Evolutionary conservation across 495 filamentous ascomycete species (phyloP).

Genomic region (Daldinia grandis): DNA sequence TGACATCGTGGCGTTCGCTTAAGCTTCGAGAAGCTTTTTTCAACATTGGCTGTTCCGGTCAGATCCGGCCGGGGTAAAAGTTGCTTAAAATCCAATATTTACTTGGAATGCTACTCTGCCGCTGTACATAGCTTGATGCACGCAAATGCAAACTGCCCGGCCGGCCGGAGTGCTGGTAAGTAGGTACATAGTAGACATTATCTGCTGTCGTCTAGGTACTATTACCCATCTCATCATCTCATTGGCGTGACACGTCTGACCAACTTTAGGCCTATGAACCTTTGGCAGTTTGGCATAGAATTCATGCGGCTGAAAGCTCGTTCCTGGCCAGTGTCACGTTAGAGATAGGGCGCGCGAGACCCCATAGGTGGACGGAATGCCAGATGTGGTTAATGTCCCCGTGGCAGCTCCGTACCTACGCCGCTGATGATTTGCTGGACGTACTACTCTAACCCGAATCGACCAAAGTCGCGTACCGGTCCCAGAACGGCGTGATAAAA

Average conservation of each 20-base stretch:
- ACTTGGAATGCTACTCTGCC: background rate
- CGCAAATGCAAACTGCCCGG: background rate
- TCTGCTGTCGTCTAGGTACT: slow-evolving; percentile 4
- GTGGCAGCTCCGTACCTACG: slow-evolving; percentile 17
- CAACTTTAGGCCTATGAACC: background rate
- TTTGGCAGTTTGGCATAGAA: slow-evolving; percentile 9
- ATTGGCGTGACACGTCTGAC: slow-evolving; percentile 18
- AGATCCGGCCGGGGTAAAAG: background rate
- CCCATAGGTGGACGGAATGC: background rate
- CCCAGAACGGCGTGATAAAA: slow-evolving; percentile 18
- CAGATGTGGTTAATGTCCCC: slow-evolving; percentile 24
- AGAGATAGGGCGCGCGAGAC: slow-evolving; percentile 2
- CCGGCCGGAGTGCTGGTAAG: background rate
- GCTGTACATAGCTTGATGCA: background rate
- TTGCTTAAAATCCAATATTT: background rate
- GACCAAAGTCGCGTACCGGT: background rate
- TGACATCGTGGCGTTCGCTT: slow-evolving; percentile 26
- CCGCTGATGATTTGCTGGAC: slow-evolving; percentile 19
- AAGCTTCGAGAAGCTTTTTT: slow-evolving; percentile 32
- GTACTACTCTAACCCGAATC: slow-evolving; percentile 6
- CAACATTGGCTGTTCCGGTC: background rate
- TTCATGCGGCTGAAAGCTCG: slow-evolving; percentile 38
- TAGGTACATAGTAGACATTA: background rate
- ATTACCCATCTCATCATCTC: background rate
- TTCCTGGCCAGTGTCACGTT: slow-evolving; percentile 31